Base-by-base conservation (phyloP, 164 flowering plant genomes). In the Umbellularia californica region DNA sequence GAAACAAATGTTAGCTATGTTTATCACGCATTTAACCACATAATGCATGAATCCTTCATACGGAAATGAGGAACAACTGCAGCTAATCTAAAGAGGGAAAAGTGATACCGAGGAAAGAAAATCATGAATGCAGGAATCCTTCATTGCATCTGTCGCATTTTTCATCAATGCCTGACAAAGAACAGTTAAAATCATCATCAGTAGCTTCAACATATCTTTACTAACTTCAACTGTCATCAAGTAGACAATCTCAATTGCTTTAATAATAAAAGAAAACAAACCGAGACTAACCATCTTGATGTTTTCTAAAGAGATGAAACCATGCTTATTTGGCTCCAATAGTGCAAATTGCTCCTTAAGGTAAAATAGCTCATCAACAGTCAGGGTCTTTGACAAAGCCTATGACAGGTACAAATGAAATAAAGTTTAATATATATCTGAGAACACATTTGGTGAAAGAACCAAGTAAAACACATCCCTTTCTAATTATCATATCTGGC, bases 111-210 rank as follows among this genome's bases (percentile, higher is more conserved):
- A 84, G 14, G 88, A 77, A 55, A 93, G 89, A 79, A 84, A 85
- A 76, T 95, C 98, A 75, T 81, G 86, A 73, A 90, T 70, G 1
- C 92, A 90, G 22, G 98, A 93, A 70, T 95, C 99, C 81, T 95
- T 93, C 96, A 95, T 93, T 70, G 97, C 96, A 80, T 92, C 95
- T 14, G 98, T 95, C 58, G 93, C 87, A 81, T 87, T 81, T 83
- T 87, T 90, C 87, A 82, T 79, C 80, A 95, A 75, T 27, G 89
- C 98, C 99, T 95, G 85, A 52, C 17, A 72, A 78, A 71, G 23
- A 82, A 71, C 20, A 73, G 15, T 1, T 35, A 20, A 13, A 17
- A 25, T 41, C 51, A 67, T 68, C 64, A 74, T 30, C 62, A 27
- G 64, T 51, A 19, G n/a, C 17, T 12, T 17, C 41, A n/a, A 9